These are phyloP conservation scores for Astragalus membranaceus DNA, from an alignment of 306 rosid genomes.

Conservation along the genomic window DNA sequence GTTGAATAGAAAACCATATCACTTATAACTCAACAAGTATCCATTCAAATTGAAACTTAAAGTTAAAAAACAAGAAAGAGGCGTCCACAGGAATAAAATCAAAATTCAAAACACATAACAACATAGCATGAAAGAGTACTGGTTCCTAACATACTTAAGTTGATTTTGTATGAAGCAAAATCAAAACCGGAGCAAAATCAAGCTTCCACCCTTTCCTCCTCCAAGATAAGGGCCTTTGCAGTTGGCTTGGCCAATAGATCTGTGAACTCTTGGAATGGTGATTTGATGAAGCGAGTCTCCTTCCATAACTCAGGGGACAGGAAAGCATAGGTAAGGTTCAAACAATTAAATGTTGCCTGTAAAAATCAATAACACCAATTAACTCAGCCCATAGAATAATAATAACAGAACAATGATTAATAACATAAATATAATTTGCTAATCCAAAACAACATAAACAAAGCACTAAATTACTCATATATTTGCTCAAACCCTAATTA, in stretches of 20 bases:
- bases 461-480: background rate
- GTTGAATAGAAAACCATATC: no score
- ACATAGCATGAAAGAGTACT: background rate
- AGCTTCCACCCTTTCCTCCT: slow-evolving; percentile 32
- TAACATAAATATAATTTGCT: background rate
- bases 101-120: background rate
- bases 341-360: slow-evolving; percentile 31
- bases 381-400: background rate
- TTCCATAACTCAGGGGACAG: slow-evolving; percentile 36
- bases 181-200: background rate
- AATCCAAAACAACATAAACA: background rate
- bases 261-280: slow-evolving; percentile 38
- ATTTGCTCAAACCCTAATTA: background rate
- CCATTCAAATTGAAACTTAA: no score
- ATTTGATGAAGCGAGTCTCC: slow-evolving; percentile 31
- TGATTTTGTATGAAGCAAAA: no score
- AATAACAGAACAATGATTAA: background rate
- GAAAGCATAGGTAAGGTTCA: slow-evolving; percentile 31
- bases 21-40: no score
- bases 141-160: slow-evolving; percentile 7
- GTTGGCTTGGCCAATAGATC: slow-evolving; percentile 19
- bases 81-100: no score
- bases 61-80: no score
- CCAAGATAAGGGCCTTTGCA: slow-evolving; percentile 22
- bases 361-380: background rate